These are phyloP conservation scores for Globisporangium perplexum DNA, from an alignment of 352 stramenopile genomes.

Conservation along the genomic window DNA sequence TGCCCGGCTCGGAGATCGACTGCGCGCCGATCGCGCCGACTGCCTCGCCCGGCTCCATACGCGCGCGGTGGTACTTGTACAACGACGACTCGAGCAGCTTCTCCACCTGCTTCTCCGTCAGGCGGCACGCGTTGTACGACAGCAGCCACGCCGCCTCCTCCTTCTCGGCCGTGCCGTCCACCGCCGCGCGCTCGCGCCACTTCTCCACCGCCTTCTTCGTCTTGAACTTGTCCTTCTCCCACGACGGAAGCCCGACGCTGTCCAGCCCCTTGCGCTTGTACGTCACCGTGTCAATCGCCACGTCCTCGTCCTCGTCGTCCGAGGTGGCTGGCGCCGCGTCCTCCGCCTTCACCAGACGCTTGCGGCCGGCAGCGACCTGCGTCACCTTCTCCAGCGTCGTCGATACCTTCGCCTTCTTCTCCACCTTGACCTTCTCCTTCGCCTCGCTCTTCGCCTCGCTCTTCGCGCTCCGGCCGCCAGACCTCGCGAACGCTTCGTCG, in stretches of 20 bases:
- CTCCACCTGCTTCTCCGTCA: slow-evolving; percentile 78
- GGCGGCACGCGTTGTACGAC: slow-evolving; percentile 89
- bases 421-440: slow-evolving; percentile 15
- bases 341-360: slow-evolving; percentile 49
- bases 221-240: slow-evolving; percentile 56
- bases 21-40: slow-evolving; percentile 97
- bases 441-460: slow-evolving; percentile 21
- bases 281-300: slow-evolving; percentile 35
- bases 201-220: slow-evolving; percentile 32
- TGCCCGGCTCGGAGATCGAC: slow-evolving; percentile 95
- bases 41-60: slow-evolving; percentile 94
- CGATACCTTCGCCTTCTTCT: slow-evolving; percentile 55
- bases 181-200: slow-evolving; percentile 49
- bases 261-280: slow-evolving; percentile 71
- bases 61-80: slow-evolving; percentile 83
- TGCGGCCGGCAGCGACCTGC: slow-evolving; percentile 27
- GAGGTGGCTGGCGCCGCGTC: neutral
- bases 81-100: slow-evolving; percentile 71
- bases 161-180: slow-evolving; percentile 48
- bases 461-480: slow-evolving; percentile 6
- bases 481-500: slow-evolving; percentile 28
- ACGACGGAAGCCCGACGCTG: slow-evolving; percentile 48
- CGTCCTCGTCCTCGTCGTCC: slow-evolving; percentile 41
- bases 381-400: slow-evolving; percentile 63
- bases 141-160: slow-evolving; percentile 76